Conservation (phyloP, 1,284 basidiomycete species). For the Heterobasidion occidentale region DNA sequence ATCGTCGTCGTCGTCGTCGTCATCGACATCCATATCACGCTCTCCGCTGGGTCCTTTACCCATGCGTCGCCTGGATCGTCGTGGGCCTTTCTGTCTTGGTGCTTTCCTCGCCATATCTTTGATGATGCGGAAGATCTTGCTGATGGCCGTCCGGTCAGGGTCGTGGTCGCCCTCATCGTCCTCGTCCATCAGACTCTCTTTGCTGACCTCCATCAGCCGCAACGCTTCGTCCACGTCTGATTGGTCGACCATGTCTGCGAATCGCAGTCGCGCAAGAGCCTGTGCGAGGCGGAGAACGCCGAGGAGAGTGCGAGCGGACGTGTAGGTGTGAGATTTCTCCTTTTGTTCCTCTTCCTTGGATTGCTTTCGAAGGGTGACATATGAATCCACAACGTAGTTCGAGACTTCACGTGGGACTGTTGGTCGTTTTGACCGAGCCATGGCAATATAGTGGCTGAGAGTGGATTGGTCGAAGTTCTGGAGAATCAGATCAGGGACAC, state of each 20-base stretch:
- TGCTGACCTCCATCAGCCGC: slow-evolving; percentile 94
- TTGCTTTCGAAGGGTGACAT: slow-evolving; percentile 89
- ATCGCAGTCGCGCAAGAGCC: slow-evolving; percentile 88
- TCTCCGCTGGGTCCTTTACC: slow-evolving; percentile 66
- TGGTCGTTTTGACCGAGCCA: slow-evolving; percentile 85
- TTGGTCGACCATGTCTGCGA: slow-evolving; percentile 72
- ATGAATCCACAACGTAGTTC: slow-evolving; percentile 91
- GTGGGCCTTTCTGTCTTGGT: slow-evolving; percentile 17
- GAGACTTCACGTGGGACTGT: slow-evolving; percentile 83
- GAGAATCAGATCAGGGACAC: slow-evolving; percentile 9
- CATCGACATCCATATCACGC: slow-evolving; percentile 44
- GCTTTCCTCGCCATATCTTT: slow-evolving; percentile 67
- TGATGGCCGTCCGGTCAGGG: slow-evolving; percentile 71
- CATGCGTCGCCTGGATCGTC: slow-evolving; percentile 33
- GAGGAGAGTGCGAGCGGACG: slow-evolving; percentile 93
- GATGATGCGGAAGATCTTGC: slow-evolving; percentile 85
- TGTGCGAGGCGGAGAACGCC: slow-evolving; percentile 93
- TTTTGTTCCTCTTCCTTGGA: slow-evolving; percentile 88
- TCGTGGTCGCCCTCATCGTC: slow-evolving; percentile 52
- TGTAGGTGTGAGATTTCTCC: slow-evolving; percentile 89
- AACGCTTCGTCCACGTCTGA: slow-evolving; percentile 96
- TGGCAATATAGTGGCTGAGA: slow-evolving; percentile 88
- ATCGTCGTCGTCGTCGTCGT: slow-evolving; percentile 54
- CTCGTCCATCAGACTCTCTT: slow-evolving; percentile 82
- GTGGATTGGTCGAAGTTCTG: too few relatives aligned